Base-by-base conservation (phyloP, 129 eudicot species). In the Scalesia atractyloides region DNA sequence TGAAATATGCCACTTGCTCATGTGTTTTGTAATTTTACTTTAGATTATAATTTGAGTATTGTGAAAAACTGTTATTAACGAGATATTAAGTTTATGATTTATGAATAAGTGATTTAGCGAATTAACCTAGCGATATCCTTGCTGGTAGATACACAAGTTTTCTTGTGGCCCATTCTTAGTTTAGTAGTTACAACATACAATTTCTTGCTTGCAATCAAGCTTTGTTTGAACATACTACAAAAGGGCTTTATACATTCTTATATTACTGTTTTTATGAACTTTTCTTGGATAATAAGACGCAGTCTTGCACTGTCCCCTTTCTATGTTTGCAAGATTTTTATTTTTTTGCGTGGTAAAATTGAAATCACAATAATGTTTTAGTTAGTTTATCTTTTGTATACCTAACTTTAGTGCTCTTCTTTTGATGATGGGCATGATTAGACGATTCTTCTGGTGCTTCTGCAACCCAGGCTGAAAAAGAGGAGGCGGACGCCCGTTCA, bases 401-500 rank as follows among this genome's bases (percentile, higher is more conserved):
- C 52, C 68, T 46, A 58, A 70, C 59, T 63, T 72, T 60, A 63
- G 64, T 17, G 8, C 5, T 69, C 58, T 34, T 20, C 18, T 49
- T 71, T 74, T 73, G 13, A 5, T 79, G 59, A 19, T 73, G 75
- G 26, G 41, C 80, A 73, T 83, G 63, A 72, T 52, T 34, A 78
- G 96, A 81, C 49, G 97, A 90, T 79, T 77, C 94, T 18, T 61
- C 86, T 12, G 77, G 84, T 58, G 82, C 81, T 48, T 82, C 91
- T 58, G 87, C 85, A 51, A 82, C 83, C 64, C 89, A 82, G 74
- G 97, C 95, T 77, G 97, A 91, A 79, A 91, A 91, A 69, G 97
- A 91, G 84, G 97, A 91, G 78, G 92, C 86, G 10, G 97, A 91
- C 85, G 80, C 97, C 46, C 90, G 95, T 67, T 91, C 97, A 11